Base-by-base conservation (phyloP, 2,329 filamentous ascomycete genomes). In the Botryotinia globosa region DNA sequence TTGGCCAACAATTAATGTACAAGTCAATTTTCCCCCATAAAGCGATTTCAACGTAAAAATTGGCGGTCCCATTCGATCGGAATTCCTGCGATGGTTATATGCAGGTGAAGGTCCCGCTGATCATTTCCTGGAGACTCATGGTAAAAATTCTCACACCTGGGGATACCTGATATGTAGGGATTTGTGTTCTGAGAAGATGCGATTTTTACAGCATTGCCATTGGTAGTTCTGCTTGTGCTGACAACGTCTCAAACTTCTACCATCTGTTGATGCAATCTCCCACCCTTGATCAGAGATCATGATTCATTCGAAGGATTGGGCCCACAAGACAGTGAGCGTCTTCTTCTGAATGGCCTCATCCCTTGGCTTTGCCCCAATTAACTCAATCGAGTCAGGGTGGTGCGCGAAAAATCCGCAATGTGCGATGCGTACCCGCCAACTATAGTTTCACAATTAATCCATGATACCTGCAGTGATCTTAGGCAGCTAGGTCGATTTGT, bases 71-170 rank as follows among this genome's bases (percentile, higher is more conserved):
- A 59, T 67, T 67, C 29, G n/a, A 39, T 25, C 29, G 64, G 44
- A 67, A 20, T 67, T 67, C 29, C 34, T 67, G 44, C 64, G 29
- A 45, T 32, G 29, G 44, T 51, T 54, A 37, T 67, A 67, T 45
- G 29, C 51, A 67, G 22, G 29, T 54, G 22, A 20, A 39, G 51
- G 51, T 56, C 51, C 45, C 44, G 42, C 64, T 54, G 34, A 67
- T 67, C 45, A 67, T 67, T 45, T 54, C 64, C 39, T 25, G n/a
- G 25, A 37, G 44, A 12, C 58, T 9, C 58, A 20, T 61, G 34
- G 58, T 61, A 22, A 37, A 37, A 61, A 61, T 61, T n/a, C 58
- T 39, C 34, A 61, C 58, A 22, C 39, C 58, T 61, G 20, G 58
- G 34, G 5, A 14, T 39, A 39, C 58, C 34, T 18, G 58, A 39